These are phyloP conservation scores for Aspergillus novofumigatus DNA, from an alignment of 2,329 filamentous ascomycete genomes.

Conservation along the genomic window DNA sequence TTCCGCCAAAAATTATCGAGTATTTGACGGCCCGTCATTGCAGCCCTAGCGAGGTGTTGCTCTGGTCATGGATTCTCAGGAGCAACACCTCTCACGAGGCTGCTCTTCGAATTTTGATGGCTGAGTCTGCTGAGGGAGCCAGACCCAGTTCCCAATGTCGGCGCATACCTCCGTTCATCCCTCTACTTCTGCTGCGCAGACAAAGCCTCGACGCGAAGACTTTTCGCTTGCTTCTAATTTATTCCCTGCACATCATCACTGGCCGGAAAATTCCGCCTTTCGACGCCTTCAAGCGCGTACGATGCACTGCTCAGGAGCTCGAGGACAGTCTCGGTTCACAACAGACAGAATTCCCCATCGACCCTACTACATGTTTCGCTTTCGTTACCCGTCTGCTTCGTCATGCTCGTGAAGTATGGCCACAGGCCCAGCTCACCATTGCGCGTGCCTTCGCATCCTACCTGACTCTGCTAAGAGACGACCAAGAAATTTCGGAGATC, in stretches of 20 bases:
- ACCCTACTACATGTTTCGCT: conserved; percentile 31
- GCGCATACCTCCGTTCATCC: conserved; percentile 44
- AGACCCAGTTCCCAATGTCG: conserved; percentile 2
- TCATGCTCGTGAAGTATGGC: conserved; percentile 49
- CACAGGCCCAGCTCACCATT: conserved; percentile 42
- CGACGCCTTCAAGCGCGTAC: neutral
- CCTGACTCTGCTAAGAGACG: conserved; percentile 19
- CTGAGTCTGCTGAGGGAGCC: conserved; percentile 22
- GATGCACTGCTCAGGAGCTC: conserved; percentile 1
- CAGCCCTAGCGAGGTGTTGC: conserved; percentile 37
- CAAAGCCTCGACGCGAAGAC: conserved; percentile 37
- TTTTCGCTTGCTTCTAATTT: conserved; percentile 41
- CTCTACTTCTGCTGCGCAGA: conserved; percentile 46
- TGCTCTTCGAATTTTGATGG: conserved; percentile 31
- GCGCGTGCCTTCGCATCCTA: conserved; percentile 36
- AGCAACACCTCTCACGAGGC: conserved; percentile 33
- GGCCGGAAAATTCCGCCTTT: conserved; percentile 18
- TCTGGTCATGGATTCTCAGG: conserved; percentile 47
- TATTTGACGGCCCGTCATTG: conserved; percentile 33
- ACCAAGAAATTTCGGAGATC: conserved; percentile 1
- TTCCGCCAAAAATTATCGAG: conserved; percentile 22
- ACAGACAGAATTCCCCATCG: conserved; percentile 15
- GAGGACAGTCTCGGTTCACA: neutral
- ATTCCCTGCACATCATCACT: conserved; percentile 34
- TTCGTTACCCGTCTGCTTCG: conserved; percentile 47